Conservation (phyloP, 2,329 filamentous ascomycete genomes). For the Arachnopeziza araneosa region DNA sequence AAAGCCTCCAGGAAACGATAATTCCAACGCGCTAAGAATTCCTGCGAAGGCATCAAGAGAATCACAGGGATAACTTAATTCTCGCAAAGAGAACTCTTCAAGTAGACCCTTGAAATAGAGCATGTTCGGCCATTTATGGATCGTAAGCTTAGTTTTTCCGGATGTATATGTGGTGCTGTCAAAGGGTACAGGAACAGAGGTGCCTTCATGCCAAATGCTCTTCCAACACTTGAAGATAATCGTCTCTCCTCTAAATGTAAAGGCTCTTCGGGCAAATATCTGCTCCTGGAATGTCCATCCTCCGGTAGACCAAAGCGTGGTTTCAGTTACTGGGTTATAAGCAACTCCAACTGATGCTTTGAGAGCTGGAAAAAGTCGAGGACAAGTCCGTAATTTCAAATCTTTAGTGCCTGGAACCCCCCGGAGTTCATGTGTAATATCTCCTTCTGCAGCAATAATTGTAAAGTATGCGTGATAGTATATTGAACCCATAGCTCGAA, state of each 20-base stretch:
- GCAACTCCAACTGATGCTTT: too few species aligned
- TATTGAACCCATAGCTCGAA: background rate
- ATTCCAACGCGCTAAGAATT: constrained; percentile 2
- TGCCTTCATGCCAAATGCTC: background rate
- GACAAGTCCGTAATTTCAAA: too few species aligned
- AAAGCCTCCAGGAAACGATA: constrained; percentile 17
- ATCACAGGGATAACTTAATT: constrained; percentile 14
- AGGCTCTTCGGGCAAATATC: background rate
- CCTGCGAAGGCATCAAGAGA: constrained; percentile 9
- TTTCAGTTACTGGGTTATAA: too few species aligned
- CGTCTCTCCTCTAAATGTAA: background rate
- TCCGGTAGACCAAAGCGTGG: background rate
- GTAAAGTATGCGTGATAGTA: background rate
- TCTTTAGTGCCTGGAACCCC: too few species aligned
- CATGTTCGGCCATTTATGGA: background rate
- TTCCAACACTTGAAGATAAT: too few species aligned
- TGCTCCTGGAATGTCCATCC: background rate
- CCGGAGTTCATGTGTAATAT: too few species aligned
- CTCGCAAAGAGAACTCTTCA: background rate
- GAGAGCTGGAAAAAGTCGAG: too few species aligned
- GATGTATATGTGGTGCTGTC: background rate
- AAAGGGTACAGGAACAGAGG: background rate
- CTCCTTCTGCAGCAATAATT: background rate
- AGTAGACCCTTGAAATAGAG: background rate
- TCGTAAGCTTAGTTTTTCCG: background rate